A percentile compares a stretch with the other conserved stretches of the same genome.
These are phyloP conservation scores for Coemansia sp. DNA, from an alignment of 192 early-diverging fungal species.

Conservation along the genomic window DNA sequence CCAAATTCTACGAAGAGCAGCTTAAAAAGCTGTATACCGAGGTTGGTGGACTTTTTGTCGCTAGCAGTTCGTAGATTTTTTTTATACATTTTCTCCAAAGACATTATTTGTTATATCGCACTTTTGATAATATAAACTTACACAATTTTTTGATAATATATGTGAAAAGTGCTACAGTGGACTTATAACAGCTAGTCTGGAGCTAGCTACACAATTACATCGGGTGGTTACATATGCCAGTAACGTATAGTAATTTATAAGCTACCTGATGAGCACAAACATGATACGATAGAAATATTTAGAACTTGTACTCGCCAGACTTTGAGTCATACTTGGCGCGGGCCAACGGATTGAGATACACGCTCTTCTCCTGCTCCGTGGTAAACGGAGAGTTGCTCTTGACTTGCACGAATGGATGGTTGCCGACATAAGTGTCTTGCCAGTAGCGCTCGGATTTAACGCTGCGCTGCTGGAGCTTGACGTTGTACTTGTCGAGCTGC, in stretches of 20 bases:
- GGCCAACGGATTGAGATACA: constrained; percentile 23
- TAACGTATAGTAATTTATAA: too few relatives aligned
- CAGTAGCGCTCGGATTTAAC: constrained; percentile 20
- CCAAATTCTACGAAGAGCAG: constrained; percentile 47
- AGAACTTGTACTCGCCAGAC: constrained; percentile 51
- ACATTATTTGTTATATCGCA: constrained; percentile 22
- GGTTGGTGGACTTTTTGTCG: constrained; percentile 59
- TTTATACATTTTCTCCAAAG: background rate
- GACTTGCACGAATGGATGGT: constrained; percentile 32
- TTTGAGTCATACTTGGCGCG: constrained; percentile 17
- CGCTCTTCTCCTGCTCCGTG: constrained; percentile 18
- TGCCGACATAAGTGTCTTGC: constrained; percentile 35
- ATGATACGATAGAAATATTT: too few relatives aligned
- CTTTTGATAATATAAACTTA: constrained; percentile 7
- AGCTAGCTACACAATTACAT: too few relatives aligned
- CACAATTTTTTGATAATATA: too few relatives aligned
- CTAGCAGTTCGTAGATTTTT: constrained; percentile 24
- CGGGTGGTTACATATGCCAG: too few relatives aligned
- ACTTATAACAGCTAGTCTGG: background rate
- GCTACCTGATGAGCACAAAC: too few relatives aligned
- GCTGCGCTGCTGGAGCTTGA: constrained; percentile 7
- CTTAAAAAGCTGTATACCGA: constrained; percentile 59
- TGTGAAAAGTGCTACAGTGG: too few relatives aligned
- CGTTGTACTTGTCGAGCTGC: constrained; percentile 63
- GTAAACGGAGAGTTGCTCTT: constrained; percentile 29